Percentiles rank a stretch among this genome's conserved stretches.
Conservation (phyloP, 495 filamentous ascomycete genomes). For the Pyrenopolyporus hunteri region DNA sequence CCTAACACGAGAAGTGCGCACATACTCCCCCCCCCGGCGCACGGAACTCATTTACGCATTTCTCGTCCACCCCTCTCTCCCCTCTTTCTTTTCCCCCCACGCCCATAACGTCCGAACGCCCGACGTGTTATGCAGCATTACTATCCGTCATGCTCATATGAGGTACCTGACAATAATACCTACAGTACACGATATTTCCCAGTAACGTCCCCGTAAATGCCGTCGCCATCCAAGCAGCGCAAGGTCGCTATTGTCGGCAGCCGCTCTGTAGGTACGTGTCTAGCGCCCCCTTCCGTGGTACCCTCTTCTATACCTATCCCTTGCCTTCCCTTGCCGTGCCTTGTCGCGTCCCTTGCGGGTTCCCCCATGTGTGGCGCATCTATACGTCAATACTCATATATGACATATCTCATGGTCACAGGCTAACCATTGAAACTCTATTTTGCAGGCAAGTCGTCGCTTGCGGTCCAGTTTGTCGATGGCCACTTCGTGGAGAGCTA, state of each 20-base stretch:
- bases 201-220: constrained; percentile 59
- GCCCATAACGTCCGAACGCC: constrained; percentile 1
- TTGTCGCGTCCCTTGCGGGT: constrained; percentile 11
- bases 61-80: neutral
- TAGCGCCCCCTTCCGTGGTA: neutral
- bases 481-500: constrained; percentile 98
- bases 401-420: constrained; percentile 13
- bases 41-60: constrained; percentile 1
- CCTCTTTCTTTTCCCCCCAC: constrained; percentile 2
- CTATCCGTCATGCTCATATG: constrained; percentile 16
- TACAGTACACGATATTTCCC: constrained; percentile 14
- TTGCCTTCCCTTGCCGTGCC: neutral
- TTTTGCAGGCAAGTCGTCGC: constrained; percentile 86
- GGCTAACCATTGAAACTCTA: constrained; percentile 19
- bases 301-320: neutral
- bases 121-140: constrained; percentile 33
- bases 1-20: neutral
- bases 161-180: constrained; percentile 20
- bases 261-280: constrained; percentile 85
- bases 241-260: constrained; percentile 99
- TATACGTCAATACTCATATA: constrained; percentile 4
- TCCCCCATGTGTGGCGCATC: too few relatives aligned
- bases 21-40: neutral
- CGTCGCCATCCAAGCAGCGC: constrained; percentile 85
- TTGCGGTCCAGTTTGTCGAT: constrained; percentile 97